phyloP scores from a whole-genome alignment of 208 protist genomes.

The Acanthamoeba sp. region DNA sequence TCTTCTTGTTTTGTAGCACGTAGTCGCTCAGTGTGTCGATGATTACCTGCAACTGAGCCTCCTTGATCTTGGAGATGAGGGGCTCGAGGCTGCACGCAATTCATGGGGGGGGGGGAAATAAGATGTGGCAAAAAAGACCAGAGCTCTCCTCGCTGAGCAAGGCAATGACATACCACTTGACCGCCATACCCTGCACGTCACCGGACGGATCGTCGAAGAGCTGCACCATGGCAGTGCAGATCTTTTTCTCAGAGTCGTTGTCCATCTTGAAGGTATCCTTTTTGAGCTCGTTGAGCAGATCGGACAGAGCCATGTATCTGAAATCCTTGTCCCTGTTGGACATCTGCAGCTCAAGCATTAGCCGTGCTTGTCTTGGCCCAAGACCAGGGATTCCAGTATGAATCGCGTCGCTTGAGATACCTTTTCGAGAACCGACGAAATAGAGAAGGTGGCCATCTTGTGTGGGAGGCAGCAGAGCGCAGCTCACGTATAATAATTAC shows the following conservation, averaged over 20 bases:
- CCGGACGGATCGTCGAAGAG: conserved; percentile 70
- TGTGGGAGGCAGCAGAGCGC: background rate
- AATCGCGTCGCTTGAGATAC: no score
- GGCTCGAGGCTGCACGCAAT: conserved; percentile 55
- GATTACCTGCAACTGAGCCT: conserved; percentile 70
- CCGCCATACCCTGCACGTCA: conserved; percentile 72
- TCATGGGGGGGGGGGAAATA: no score
- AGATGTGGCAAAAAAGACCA: no score
- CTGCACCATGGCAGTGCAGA: conserved; percentile 63
- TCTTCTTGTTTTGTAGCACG: conserved; percentile 70
- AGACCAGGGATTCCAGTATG: no score
- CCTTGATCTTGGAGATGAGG: conserved; percentile 69
- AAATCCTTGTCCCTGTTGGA: conserved; percentile 79
- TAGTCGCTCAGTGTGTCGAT: conserved; percentile 53
- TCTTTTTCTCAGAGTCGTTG: conserved; percentile 73
- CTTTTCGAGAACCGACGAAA: conserved; percentile 39
- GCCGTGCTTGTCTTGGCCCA: no score
- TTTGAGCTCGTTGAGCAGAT: conserved; percentile 70
- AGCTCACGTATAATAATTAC: background rate
- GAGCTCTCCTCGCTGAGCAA: no score
- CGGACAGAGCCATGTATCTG: conserved; percentile 72
- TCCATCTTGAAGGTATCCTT: conserved; percentile 73
- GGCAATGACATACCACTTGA: conserved; percentile 67
- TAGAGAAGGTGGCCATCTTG: conserved; percentile 45
- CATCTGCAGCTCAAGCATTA: no score